Conservation (phyloP, 768 basidiomycete species). For the Lentinus tigrinus region DNA sequence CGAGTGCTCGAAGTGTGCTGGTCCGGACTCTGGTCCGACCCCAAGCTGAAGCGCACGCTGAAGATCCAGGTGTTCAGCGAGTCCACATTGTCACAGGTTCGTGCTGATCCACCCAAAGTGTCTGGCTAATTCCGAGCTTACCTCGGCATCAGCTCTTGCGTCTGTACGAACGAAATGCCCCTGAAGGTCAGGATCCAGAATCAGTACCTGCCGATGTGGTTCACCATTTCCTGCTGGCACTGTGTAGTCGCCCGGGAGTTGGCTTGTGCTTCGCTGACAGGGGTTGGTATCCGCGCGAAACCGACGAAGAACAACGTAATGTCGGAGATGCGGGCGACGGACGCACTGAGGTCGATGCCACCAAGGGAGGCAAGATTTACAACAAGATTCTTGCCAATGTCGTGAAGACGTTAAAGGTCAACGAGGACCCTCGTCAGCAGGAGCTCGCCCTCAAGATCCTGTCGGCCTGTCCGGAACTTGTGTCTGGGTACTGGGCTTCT, state of each 20-base stretch:
- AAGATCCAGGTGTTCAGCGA: conserved; percentile 77
- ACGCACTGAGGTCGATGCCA: conserved; percentile 20
- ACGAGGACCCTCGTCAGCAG: conserved; percentile 84
- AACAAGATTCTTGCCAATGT: conserved; percentile 84
- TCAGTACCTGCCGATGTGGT: conserved; percentile 73
- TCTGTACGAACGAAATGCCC: conserved; percentile 61
- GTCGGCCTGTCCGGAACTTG: conserved; percentile 82
- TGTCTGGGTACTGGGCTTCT: conserved; percentile 77
- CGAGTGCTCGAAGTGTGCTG: conserved; percentile 71
- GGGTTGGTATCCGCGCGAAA: conserved; percentile 87
- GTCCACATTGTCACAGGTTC: conserved; percentile 59
- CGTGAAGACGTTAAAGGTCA: conserved; percentile 75
- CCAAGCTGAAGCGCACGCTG: conserved; percentile 64
- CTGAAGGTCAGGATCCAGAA: conserved; percentile 50
- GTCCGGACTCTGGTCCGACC: conserved; percentile 75
- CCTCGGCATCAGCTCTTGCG: conserved; percentile 55
- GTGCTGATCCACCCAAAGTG: conserved; percentile 8
- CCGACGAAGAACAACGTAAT: conserved; percentile 31
- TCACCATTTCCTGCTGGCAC: conserved; percentile 84
- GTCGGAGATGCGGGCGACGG: conserved; percentile 34
- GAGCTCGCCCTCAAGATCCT: conserved; percentile 81
- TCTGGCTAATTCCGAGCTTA: not conserved
- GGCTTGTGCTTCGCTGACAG: conserved; percentile 87
- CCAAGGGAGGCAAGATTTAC: conserved; percentile 54
- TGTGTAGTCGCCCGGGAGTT: conserved; percentile 76